Evolutionary conservation across 2,329 filamentous ascomycete species (phyloP), one percentile per base, ranked within the genome.

Genomic region (Fusarium nematophilum): DNA sequence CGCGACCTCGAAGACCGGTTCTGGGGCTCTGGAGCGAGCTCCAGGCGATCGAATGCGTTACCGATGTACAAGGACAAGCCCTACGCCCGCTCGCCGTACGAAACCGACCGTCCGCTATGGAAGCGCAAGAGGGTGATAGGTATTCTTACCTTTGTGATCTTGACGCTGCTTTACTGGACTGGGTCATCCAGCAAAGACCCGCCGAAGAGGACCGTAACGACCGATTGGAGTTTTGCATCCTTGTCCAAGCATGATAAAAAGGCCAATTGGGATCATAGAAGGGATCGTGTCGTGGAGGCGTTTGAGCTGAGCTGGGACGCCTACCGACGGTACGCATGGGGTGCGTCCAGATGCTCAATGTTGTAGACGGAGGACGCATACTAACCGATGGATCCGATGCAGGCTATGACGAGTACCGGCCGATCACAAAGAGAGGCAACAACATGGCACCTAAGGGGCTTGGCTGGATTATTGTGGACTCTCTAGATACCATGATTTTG

Each of bases 21-120:
- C 56, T 92, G 90, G 90, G 81, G 82, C 75, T 59, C 80, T 76
- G 67, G 71, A 36, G 63, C 73, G 72, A 65, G 72, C 17, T 70
- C 78, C 51, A 75, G 76, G 37, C 70, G 67, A 52, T 67, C 73
- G 56, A 64, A 63, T 57, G 68, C 62, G 53, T 79, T 99, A 60
- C 95, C 95, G 38, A 93, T 98, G 90, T 99, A 99, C 81, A 99
- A 99, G 78, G 95, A 99, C 78, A 99, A 99, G 75, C 95, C 95
- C n/a, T 95, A 91, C 72, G 83, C 83, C 44, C 89, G 91, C 68
- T 81, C 85, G 36, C 78, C 82, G 27, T 85, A 57, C 81, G 84
- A 65, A 84, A 85, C 67, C 80, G 51, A 82, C 59, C 81, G 81
- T 45, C 81, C 86, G 27, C 76, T 86, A 66, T 88, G 86, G 78